Percentiles rank a stretch among this genome's conserved stretches.
Evolutionary conservation across 768 basidiomycete genomes (phyloP).

Genomic region (Dioszegia crocea): DNA sequence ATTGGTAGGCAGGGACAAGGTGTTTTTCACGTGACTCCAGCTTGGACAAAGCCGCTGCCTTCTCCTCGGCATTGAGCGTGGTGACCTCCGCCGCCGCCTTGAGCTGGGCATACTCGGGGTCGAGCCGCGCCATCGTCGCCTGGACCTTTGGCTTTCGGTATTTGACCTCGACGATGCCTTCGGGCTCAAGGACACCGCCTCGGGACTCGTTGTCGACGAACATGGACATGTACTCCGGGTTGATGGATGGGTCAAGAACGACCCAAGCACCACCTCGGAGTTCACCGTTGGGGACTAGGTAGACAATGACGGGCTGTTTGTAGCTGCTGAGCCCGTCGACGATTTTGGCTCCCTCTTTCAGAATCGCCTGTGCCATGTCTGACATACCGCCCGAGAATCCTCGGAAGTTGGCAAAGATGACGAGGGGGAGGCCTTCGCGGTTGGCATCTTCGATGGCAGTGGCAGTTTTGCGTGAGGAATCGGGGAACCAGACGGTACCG

Average conservation of each 20-base stretch:
- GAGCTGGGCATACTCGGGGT: conserved; percentile 71
- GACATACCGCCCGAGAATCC: conserved; percentile 89
- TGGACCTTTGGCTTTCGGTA: conserved; percentile 90
- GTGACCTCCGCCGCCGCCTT: conserved; percentile 76
- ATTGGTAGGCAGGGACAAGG: conserved; percentile 85
- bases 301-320: conserved; percentile 96
- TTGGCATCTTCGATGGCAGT: conserved; percentile 99
- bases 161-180: conserved; percentile 79
- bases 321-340: conserved; percentile 96
- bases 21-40: conserved; percentile 71
- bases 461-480: conserved; percentile 98
- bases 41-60: conserved; percentile 63
- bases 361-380: conserved; percentile 74
- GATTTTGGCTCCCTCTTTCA: conserved; percentile 97
- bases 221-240: conserved; percentile 97
- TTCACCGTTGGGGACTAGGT: conserved; percentile 97
- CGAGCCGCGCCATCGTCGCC: conserved; percentile 86
- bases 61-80: conserved; percentile 69
- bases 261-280: conserved; percentile 99
- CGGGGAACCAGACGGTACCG: conserved; percentile 97
- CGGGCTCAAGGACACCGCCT: conserved; percentile 90
- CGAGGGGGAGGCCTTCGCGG: conserved; percentile 90
- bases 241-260: conserved; percentile 96
- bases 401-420: conserved; percentile 99
- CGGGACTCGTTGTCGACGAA: conserved; percentile 93